These are phyloP conservation scores for Aspergillus ellipticus DNA, from an alignment of 495 filamentous ascomycete genomes.

Conservation along the genomic window DNA sequence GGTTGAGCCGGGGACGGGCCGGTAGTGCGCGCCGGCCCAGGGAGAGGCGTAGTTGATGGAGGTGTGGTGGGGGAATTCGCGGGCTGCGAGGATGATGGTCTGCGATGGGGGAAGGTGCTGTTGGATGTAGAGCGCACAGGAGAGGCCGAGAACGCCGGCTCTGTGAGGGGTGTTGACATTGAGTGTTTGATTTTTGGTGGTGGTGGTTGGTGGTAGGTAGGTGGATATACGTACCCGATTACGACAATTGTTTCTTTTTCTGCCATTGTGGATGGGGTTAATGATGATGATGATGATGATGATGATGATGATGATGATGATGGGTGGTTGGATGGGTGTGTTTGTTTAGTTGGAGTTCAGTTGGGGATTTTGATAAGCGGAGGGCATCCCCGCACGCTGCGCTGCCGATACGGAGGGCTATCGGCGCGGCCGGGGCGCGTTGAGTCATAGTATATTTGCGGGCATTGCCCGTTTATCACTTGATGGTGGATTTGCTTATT, in stretches of 20 bases:
- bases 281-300: neutral
- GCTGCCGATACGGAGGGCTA: too few relatives aligned
- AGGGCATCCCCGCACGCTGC: neutral
- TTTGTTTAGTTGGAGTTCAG: neutral
- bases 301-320: slow-evolving; percentile 1
- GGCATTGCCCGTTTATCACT: too few relatives aligned
- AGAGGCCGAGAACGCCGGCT: slow-evolving; percentile 57
- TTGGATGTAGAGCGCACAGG: slow-evolving; percentile 49
- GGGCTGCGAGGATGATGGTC: slow-evolving; percentile 51
- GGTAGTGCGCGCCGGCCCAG: slow-evolving; percentile 64
- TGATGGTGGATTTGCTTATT: too few relatives aligned
- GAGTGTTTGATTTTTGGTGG: neutral
- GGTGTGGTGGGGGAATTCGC: slow-evolving; percentile 49
- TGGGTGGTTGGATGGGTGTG: neutral
- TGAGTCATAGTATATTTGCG: too few relatives aligned
- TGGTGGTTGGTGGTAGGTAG: neutral
- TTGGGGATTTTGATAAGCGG: neutral
- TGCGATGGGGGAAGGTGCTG: slow-evolving; percentile 29
- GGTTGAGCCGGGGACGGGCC: slow-evolving; percentile 47
- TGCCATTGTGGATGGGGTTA: slow-evolving; percentile 17
- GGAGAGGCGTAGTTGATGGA: slow-evolving; percentile 62
- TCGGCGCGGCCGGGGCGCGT: too few relatives aligned
- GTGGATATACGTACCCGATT: slow-evolving; percentile 32
- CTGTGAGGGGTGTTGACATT: slow-evolving; percentile 25
- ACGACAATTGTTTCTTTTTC: slow-evolving; percentile 40